Base-by-base conservation (phyloP, 2,329 filamentous ascomycete genomes). In the Mollisia scopiformis region DNA sequence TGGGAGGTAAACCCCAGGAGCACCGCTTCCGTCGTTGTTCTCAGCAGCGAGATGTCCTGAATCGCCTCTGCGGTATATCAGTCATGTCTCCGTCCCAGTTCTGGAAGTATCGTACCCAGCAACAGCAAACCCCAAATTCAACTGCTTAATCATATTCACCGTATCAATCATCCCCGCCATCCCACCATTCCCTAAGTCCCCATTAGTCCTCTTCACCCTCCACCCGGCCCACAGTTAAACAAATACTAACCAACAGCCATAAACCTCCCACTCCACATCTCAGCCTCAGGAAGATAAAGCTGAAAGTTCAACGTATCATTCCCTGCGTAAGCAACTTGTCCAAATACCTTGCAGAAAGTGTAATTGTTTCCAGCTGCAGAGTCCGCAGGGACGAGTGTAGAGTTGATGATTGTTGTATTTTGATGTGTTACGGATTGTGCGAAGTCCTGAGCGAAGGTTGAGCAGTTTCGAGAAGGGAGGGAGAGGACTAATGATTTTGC, bases 41-140 rank as follows among this genome's bases (percentile, higher is more conserved):
- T 21, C 14, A 3, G 37, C 25, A 14, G 51, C 60, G 7, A 69
- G 55, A 49, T 71, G 68, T 2, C 69, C 69, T 1, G 66, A 61
- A 41, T 71, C 61, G 3, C 46, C 27, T 49, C 23, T 28, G 46
- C 10, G 5, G 46, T 27, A 28, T 16, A 23, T 49, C 14, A 49
- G 10, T n/a, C 10, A 14, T 6, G 6, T 49, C 30, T 28, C 3
- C 6, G 5, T 5, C 2, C 14, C 13, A 28, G 3, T 27, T 49
- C 23, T 5, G 41, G 11, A 13, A 28, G 11, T 21, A 28, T 11
- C 46, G 19, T 49, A 21, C 23, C n/a, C 69, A 14, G 60, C 59
- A 3, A 70, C 69, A 16, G 69, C 69, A 54, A 71, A 67, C 11
- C 70, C 70, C 6, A 65, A 62, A 49, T 71, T 70, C 1, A 69